phyloP scores from a whole-genome alignment of 2,329 filamentous ascomycete genomes.

The Epichloe coenophiala region DNA sequence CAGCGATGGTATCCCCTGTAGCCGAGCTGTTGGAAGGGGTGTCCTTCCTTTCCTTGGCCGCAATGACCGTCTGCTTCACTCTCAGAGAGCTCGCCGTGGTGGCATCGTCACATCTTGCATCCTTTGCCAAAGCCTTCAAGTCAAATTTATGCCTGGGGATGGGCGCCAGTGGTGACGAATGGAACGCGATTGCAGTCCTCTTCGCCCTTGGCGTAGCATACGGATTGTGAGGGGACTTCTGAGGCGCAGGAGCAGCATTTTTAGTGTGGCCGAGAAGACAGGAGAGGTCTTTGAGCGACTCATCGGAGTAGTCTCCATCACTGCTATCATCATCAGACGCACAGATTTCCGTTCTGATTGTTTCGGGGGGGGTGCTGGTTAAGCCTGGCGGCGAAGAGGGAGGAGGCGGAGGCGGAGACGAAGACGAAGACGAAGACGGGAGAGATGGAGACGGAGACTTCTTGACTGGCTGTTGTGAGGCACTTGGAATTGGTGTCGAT shows the following conservation, averaged over 20 bases:
- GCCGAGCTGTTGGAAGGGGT: not conserved
- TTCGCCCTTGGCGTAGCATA: conserved; percentile 34
- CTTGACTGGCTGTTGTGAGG: not conserved
- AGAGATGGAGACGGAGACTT: not conserved
- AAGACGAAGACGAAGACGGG: conserved; percentile 12
- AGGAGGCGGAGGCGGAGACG: conserved; percentile 11
- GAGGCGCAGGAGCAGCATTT: conserved; percentile 5
- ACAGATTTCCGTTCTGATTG: conserved; percentile 34
- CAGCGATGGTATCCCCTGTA: conserved; percentile 11
- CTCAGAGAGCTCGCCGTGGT: conserved; percentile 40
- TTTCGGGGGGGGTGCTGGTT: conserved; percentile 14
- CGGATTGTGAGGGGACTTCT: conserved; percentile 8
- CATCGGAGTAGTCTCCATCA: conserved; percentile 38
- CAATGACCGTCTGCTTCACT: conserved; percentile 22
- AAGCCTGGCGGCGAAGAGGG: conserved; percentile 14
- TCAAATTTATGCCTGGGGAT: conserved; percentile 48
- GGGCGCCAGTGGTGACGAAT: conserved; percentile 35
- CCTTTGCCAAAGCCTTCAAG: conserved; percentile 45
- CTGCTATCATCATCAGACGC: conserved; percentile 61
- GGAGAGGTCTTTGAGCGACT: conserved; percentile 41
- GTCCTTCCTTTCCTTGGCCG: conserved; percentile 6
- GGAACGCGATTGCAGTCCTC: conserved; percentile 26
- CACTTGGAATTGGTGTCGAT: conserved; percentile 1
- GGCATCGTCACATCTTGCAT: conserved; percentile 45
- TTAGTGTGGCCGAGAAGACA: conserved; percentile 16